Evolutionary conservation across 768 basidiomycete genomes (phyloP), one percentile per base, ranked within the genome.

Genomic region (Russula earlei): DNA sequence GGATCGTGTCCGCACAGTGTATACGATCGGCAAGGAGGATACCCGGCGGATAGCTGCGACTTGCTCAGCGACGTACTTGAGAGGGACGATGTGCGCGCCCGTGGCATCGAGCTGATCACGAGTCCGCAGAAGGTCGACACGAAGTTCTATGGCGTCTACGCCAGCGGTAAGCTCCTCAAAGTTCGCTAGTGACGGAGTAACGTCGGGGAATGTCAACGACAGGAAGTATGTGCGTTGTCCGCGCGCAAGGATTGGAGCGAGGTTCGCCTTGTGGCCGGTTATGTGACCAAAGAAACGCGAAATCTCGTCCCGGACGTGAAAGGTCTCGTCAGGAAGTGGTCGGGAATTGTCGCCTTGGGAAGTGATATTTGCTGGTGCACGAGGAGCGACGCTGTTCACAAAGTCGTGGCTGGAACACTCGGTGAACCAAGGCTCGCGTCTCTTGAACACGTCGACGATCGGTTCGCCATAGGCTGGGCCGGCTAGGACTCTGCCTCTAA

Each of bases 401-500:
- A 94, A 94, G 58, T 91, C 82, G 70, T 89, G 81, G 62, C 75
- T 89, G 55, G 83, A 81, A 65, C 90, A 88, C 64, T 91, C 86
- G 15, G 72, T 71, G 70, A 85, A 96, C 89, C 89, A 96, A 2
- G 91, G 89, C 55, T 82, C 80, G 20, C 96, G 80, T 24, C 96
- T 79, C 31, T 74, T 71, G 73, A 79, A 95, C 25, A 99, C 94
- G 52, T 86, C 88, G n/a, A 78, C 71, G 57, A 96, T 76, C 5
- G 86, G 74, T 66, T 97, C 95, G 8, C 85, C 91, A 61, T 93
- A 96, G 0, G 88, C 88, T 1, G 96, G 96, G 14, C 96, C n/a
- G n/a, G 78, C 9, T 79, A 73, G 1, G 79, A 79, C 65, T 95
- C 92, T 20, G 74, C 77, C 27, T 80, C 77, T 47, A 99, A 78